Evolutionary conservation across 2,329 filamentous ascomycete species (phyloP).

Genomic region (Elsinoe perseae): DNA sequence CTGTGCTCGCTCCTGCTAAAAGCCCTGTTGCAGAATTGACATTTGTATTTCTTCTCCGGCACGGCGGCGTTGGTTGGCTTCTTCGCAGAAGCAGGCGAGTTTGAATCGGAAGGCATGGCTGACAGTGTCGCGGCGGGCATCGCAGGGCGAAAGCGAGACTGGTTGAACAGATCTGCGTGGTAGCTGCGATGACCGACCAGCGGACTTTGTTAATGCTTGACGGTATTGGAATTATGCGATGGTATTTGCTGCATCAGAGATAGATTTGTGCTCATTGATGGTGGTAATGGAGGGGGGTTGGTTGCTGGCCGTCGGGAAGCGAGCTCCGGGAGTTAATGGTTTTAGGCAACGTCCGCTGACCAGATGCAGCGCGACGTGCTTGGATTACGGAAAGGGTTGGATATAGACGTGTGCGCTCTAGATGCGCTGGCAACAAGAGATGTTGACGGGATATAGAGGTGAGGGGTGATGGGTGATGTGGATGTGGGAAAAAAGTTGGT

Average conservation of each 20-base stretch:
- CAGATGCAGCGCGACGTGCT: slow-evolving; percentile 7
- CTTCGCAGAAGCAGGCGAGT: slow-evolving; percentile 63
- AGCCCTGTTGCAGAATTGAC: slow-evolving; percentile 94
- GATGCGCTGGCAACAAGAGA: neutral
- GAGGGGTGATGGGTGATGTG: slow-evolving; percentile 6
- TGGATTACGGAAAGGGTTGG: neutral
- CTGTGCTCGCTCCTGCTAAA: slow-evolving; percentile 97
- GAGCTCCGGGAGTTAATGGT: neutral
- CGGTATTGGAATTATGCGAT: slow-evolving; percentile 26
- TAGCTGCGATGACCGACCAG: slow-evolving; percentile 25
- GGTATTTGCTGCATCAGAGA: slow-evolving; percentile 21
- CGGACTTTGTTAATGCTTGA: slow-evolving; percentile 34
- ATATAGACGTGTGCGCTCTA: neutral
- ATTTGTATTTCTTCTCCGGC: slow-evolving; percentile 98
- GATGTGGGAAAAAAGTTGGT: slow-evolving; percentile 11
- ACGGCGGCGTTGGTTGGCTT: slow-evolving; percentile 55
- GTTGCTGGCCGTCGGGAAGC: neutral
- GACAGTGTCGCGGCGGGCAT: slow-evolving; percentile 65
- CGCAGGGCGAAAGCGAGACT: slow-evolving; percentile 16
- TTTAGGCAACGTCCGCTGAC: slow-evolving; percentile 1
- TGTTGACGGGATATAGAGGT: neutral
- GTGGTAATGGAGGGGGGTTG: slow-evolving; percentile 7
- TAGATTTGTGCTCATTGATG: slow-evolving; percentile 21
- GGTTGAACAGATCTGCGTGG: slow-evolving; percentile 20
- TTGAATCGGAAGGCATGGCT: slow-evolving; percentile 51